Evolutionary conservation across 139 green algal species (phyloP).

Genomic region (Pseudopediastrum boryanum): DNA sequence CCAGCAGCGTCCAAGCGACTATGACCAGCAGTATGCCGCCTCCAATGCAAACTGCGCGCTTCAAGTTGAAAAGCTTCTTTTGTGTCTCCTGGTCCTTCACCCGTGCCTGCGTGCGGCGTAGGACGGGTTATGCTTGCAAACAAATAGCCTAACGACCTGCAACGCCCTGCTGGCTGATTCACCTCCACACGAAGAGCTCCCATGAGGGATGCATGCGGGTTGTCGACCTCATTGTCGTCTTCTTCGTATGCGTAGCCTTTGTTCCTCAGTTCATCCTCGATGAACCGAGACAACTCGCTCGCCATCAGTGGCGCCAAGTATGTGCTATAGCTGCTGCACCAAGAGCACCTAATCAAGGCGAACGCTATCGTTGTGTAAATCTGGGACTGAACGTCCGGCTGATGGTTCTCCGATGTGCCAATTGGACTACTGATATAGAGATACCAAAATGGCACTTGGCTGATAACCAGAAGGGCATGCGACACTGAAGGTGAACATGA

Average conservation of each 20-base stretch:
- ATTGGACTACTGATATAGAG: too few relatives aligned
- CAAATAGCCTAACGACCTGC: too few relatives aligned
- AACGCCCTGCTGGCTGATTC: neutral
- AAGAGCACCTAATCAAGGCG: too few relatives aligned
- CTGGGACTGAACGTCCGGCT: too few relatives aligned
- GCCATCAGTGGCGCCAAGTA: too few relatives aligned
- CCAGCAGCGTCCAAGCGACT: constrained; percentile 39
- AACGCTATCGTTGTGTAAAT: too few relatives aligned
- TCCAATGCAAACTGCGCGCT: constrained; percentile 55
- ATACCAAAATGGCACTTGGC: too few relatives aligned
- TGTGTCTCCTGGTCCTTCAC: constrained; percentile 53
- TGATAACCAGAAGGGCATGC: too few relatives aligned
- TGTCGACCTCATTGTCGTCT: constrained; percentile 39
- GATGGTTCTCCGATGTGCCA: too few relatives aligned
- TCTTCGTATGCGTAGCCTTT: constrained; percentile 40
- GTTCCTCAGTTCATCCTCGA: constrained; percentile 34
- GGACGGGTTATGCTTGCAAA: too few relatives aligned
- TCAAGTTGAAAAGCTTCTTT: constrained; percentile 52
- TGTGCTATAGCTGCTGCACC: too few relatives aligned
- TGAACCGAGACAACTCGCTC: constrained; percentile 25
- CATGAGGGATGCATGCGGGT: constrained; percentile 48
- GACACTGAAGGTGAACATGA: too few relatives aligned
- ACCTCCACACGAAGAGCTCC: constrained; percentile 55
- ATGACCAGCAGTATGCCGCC: constrained; percentile 53
- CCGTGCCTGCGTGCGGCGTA: constrained; percentile 51